Evolutionary conservation across 768 basidiomycete species (phyloP), one percentile per base, ranked within the genome.

Genomic region (Lactarius quietus): DNA sequence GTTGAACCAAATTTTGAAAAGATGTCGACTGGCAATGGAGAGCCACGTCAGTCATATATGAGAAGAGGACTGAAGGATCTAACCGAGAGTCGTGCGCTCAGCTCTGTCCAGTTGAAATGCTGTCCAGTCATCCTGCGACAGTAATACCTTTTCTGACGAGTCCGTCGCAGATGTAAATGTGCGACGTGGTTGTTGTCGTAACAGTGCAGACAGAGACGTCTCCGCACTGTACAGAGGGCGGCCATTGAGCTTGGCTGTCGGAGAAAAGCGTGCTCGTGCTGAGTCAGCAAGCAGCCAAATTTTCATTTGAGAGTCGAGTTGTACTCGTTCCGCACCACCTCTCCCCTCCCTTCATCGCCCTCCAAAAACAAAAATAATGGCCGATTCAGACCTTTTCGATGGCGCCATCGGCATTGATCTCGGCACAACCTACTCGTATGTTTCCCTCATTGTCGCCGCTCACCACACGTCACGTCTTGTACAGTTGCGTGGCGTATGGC

Each of bases 331-430:
- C 76, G 75, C 69, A 71, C 71, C 72, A 70, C 73, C 71, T 67
- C 33, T 74, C 71, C 74, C 70, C 64, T 69, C 73, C 70, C 23
- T 48, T 10, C 48, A 15, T 51, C 48, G 5, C 26, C 23, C 23
- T 14, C 15, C 12, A 12, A 73, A 76, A 79, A n/a, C n/a, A 80
- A 88, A 84, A 83, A 89, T 91, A 87, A 93, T 68, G 60, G 53
- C 66, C 29, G 66, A 64, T 41, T 64, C 94, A 77, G 93, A 95
- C 81, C 77, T 88, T 75, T 98, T 90, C 80, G 93, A 96, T 75
- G 95, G 95, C 77, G 95, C 95, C 76, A 83, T 98, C 80, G 95
- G 95, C 78, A 95, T 95, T 77, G 95, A 95, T 84, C 88, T 92
- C 72, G 95, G 95, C 73, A 97, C 95, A 69, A 98, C 95, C 71